Conservation (phyloP, 192 early-diverging fungal species). For the Pilaira anomala region DNA sequence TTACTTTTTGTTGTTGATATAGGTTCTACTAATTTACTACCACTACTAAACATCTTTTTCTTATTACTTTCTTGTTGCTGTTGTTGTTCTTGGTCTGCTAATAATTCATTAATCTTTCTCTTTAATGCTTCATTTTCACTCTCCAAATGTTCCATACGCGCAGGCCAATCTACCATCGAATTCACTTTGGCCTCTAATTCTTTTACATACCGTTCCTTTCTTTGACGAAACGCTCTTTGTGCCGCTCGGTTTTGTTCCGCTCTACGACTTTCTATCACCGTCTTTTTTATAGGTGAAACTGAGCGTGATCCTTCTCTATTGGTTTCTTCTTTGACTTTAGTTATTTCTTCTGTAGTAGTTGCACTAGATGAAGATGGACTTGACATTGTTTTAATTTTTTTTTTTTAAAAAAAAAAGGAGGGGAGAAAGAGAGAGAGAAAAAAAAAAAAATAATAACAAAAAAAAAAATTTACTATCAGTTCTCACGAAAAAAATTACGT, state of each 20-base stretch:
- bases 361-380: background rate
- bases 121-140: constrained; percentile 11
- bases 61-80: background rate
- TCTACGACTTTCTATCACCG: constrained; percentile 18
- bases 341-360: background rate
- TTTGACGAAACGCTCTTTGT: constrained; percentile 76
- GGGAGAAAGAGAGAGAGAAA: background rate
- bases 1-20: background rate
- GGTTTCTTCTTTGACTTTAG: background rate
- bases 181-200: constrained; percentile 48
- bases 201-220: constrained; percentile 76
- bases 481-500: constrained; percentile 10
- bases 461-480: background rate
- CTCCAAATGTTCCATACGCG: constrained; percentile 15
- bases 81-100: background rate
- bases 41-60: background rate
- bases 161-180: constrained; percentile 11
- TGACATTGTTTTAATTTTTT: background rate
- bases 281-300: constrained; percentile 5
- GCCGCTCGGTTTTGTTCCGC: constrained; percentile 40
- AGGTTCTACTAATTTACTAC: background rate
- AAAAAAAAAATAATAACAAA: background rate
- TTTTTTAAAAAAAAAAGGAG: background rate
- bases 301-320: background rate
- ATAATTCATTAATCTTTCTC: constrained; percentile 1